These are phyloP conservation scores for Adenanthera pavonina DNA, from an alignment of 306 rosid genomes.

Conservation along the genomic window DNA sequence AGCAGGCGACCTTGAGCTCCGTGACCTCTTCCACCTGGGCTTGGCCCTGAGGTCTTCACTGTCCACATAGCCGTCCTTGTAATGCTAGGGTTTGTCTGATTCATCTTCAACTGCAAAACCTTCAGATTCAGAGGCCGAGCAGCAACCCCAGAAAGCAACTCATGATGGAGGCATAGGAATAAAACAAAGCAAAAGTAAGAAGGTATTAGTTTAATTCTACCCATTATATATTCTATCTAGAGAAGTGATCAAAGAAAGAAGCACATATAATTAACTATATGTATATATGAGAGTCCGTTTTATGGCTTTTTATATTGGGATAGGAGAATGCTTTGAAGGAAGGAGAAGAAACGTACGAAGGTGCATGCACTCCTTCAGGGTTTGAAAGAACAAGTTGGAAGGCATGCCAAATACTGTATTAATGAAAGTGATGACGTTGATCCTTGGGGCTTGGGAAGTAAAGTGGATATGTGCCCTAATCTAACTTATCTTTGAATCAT, in stretches of 20 bases:
- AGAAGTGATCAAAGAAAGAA: not conserved
- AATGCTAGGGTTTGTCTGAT: not conserved
- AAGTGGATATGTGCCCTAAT: not conserved
- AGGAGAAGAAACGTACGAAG: not conserved
- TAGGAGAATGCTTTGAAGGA: conserved; percentile 31
- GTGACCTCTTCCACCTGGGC: conserved; percentile 58
- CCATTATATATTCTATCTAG: conserved; percentile 26
- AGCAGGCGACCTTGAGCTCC: not conserved
- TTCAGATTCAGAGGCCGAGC: conserved; percentile 40
- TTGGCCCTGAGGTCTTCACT: conserved; percentile 60
- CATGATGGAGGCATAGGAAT: conserved; percentile 29
- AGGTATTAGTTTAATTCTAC: conserved; percentile 17
- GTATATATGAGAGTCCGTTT: not conserved
- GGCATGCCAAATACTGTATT: conserved; percentile 20
- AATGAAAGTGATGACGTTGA: conserved; percentile 29
- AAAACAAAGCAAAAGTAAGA: conserved; percentile 22
- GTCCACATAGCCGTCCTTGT: conserved; percentile 35
- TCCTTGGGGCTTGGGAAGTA: not conserved
- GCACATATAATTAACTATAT: not conserved
- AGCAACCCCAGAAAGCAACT: conserved; percentile 23
- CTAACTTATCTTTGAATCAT: not conserved
- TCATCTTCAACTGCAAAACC: not conserved
- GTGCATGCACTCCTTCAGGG: not conserved
- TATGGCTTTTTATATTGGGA: conserved; percentile 14
- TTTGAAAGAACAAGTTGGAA: not conserved